Base-by-base conservation (phyloP, 2,329 filamentous ascomycete species). In the Penicillium sp. region DNA sequence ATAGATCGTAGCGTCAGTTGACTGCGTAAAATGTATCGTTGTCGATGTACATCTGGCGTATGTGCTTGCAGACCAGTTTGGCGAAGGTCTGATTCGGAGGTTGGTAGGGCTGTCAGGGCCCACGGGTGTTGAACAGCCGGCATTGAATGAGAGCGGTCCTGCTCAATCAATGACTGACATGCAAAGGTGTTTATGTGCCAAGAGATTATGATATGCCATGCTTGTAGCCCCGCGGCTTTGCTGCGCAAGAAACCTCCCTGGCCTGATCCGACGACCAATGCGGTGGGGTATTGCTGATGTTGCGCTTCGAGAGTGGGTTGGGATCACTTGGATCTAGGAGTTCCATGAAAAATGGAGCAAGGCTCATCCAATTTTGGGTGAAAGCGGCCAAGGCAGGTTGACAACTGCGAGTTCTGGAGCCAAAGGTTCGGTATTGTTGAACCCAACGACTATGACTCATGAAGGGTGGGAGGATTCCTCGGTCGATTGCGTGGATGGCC, bases 401-500 rank as follows among this genome's bases (percentile, higher is more conserved):
- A 3, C 32, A 5, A 9, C 32, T 11, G 11, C 10, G 14, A 34
- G 11, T 24, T 36, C 21, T 31, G 18, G 16, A 10, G 21, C n/a
- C 5, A 42, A 8, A 11, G 6, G 43, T 14, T 18, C 22, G n/a
- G 13, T 31, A 11, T 22, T 22, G n/a, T 22, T 36, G 13, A 10
- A 31, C 11, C 32, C 10, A 11, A 34, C 4, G 14, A 32, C 21
- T 49, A 16, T n/a, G n/a, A 18, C 22, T 60, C 57, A 68, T 16
- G 64, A 53, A 34, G 66, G 60, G 18, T 60, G 45, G 3, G 52
- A 13, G 39, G 43, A 56, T 24, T 62, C 56, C 31, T 56, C 46
- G 1, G 48, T 54, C 5, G 62, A 61, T 1, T 39, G 52, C 4
- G 62, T 63, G 1, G 64, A 64, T 11, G 60, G 49, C 8, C 55